Percentiles rank a stretch among this genome's conserved stretches.
Conservation (phyloP, 805 yeast genomes). For the Metschnikowia peoriensis region DNA sequence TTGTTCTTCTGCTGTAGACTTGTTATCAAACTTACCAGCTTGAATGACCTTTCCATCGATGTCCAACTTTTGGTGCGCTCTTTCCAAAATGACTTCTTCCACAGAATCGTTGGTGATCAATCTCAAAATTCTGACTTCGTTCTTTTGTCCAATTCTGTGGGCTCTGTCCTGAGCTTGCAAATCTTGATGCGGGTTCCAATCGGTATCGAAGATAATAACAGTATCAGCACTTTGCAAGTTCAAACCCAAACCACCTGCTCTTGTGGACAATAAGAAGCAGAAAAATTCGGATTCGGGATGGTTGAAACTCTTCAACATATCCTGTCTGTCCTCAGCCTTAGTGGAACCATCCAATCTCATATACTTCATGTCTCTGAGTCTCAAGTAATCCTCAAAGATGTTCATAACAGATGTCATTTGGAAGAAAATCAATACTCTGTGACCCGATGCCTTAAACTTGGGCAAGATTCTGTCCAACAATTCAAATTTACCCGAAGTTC, state of each 20-base stretch:
- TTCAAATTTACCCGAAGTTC: conserved; percentile 80
- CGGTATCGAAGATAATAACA: conserved; percentile 81
- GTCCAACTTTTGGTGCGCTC: conserved; percentile 80
- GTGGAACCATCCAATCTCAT: conserved; percentile 81
- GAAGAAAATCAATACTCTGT: conserved; percentile 76
- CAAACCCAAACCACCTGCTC: conserved; percentile 89
- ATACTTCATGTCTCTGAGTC: conserved; percentile 65
- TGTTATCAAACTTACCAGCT: conserved; percentile 87
- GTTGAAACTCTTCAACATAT: conserved; percentile 69
- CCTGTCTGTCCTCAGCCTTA: conserved; percentile 80
- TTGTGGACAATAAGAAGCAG: conserved; percentile 74
- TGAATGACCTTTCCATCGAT: conserved; percentile 89
- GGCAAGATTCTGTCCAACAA: conserved; percentile 72
- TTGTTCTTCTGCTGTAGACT: conserved; percentile 83
- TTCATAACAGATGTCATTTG: conserved; percentile 92
- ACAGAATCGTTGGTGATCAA: conserved; percentile 79
- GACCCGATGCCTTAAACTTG: conserved; percentile 71
- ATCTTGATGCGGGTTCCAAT: conserved; percentile 93
- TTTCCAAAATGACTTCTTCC: conserved; percentile 77
- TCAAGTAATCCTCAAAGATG: conserved; percentile 80
- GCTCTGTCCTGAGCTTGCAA: conserved; percentile 90
- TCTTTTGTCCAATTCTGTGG: conserved; percentile 86
- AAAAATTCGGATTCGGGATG: conserved; percentile 75
- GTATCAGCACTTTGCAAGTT: conserved; percentile 88
- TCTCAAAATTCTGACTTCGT: conserved; percentile 79